Evolutionary conservation across 1,284 basidiomycete species (phyloP).

Genomic region (Malassezia equina): DNA sequence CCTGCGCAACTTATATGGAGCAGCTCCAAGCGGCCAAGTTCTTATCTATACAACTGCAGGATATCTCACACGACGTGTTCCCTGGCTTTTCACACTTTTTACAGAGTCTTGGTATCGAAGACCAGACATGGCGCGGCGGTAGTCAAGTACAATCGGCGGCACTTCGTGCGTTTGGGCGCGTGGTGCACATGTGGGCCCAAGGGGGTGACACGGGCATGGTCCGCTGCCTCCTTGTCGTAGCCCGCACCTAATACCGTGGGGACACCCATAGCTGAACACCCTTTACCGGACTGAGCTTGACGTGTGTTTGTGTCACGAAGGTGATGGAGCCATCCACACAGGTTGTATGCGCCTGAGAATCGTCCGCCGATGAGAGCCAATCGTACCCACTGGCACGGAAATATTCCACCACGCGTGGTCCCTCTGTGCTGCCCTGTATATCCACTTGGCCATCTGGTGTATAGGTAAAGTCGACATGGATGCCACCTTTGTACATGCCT

Average conservation of each 20-base stretch:
- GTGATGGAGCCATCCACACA: slow-evolving; percentile 18
- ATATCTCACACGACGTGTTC: slow-evolving; percentile 34
- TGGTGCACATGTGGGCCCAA: slow-evolving; percentile 31
- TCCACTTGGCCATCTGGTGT: not conserved
- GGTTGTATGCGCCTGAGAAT: slow-evolving; percentile 1
- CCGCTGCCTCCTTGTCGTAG: slow-evolving; percentile 33
- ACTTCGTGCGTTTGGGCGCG: slow-evolving; percentile 26
- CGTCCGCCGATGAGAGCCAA: slow-evolving; percentile 53
- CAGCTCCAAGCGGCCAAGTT: slow-evolving; percentile 24
- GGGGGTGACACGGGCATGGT: slow-evolving; percentile 29
- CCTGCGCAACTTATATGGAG: slow-evolving; percentile 22
- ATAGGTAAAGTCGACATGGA: slow-evolving; percentile 29
- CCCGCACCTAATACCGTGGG: slow-evolving; percentile 4
- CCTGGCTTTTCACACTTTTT: slow-evolving; percentile 37
- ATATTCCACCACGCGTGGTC: slow-evolving; percentile 64
- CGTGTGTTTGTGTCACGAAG: not conserved
- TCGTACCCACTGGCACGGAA: slow-evolving; percentile 68
- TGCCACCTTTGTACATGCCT: slow-evolving; percentile 36
- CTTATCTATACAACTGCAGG: slow-evolving; percentile 21
- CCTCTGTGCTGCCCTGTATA: slow-evolving; percentile 50
- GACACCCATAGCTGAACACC: not conserved
- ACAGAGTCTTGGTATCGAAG: slow-evolving; percentile 19
- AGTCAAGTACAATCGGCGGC: slow-evolving; percentile 16
- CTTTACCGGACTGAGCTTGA: not conserved
- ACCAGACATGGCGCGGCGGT: slow-evolving; percentile 32